Base-by-base conservation (phyloP, 768 basidiomycete species). In the Leccinum arenicola region DNA sequence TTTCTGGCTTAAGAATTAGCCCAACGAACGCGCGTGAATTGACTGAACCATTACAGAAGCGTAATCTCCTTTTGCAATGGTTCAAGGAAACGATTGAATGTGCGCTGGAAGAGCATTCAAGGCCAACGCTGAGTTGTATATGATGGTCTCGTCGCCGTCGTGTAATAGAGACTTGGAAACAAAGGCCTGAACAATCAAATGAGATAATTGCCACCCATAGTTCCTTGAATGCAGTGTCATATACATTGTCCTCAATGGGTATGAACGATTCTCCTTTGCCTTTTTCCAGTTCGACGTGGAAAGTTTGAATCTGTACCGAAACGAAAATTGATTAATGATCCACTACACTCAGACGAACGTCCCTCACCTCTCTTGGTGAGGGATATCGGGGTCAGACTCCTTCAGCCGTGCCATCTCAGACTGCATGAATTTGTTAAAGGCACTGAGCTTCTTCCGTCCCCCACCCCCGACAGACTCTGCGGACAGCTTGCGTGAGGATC, bases 81-180 rank as follows among this genome's bases (percentile, higher is more conserved):
- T 88, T 21, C 95, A 85, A 23, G 97, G 97, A 68, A 96, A 97
- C 81, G 72, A n/a, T 93, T 95, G 71, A 87, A 96, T 4, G 92
- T 77, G 64, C 85, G 85, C 68, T 98, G 91, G 17, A 97, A 97
- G 77, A 0, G 88, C 88, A 63, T 87, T 77, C 58, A 99, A 78
- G 4, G 94, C 94, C 68, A 95, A 85, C 1, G 89, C 88, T 1
- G 96, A 90, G 70, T 98, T 89, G 70, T 86, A 97, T 8, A 98
- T 79, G 10, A 90, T 79, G 0, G 92, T 91, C 72, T 95, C 92
- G 64, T 99, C 95, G 14, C 93, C 94, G 62, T 98, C 92, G 95
- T 98, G 56, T 33, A 38, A 40, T 23, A 9, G 48, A 49, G 5
- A 17, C 49, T 29, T 4, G 36, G 19, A 12, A 40, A 50, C 21